Percentiles rank a stretch among this genome's conserved stretches.
These are phyloP conservation scores for Solanum hybrid DNA, from an alignment of 305 asterid genomes.

Conservation along the genomic window DNA sequence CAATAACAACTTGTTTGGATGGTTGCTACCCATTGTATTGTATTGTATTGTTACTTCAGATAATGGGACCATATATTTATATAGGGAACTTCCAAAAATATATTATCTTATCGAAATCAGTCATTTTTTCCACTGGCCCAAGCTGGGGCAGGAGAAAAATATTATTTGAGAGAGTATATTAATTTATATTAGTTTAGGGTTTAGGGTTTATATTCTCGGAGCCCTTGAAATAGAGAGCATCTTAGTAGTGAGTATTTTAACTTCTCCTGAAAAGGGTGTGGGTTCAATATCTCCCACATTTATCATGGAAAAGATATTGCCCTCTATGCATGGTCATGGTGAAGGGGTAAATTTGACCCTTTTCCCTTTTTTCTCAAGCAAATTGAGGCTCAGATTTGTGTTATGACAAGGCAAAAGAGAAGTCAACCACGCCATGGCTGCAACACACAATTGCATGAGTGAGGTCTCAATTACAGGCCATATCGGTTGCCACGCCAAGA, in stretches of 20 bases:
- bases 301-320: not conserved
- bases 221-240: not conserved
- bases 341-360: not conserved
- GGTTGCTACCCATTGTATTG: not conserved
- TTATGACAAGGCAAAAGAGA: not conserved
- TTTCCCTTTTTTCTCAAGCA: not conserved
- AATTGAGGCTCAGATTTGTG: not conserved
- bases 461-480: not conserved
- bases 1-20: not conserved
- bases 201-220: not conserved
- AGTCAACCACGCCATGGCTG: conserved; percentile 5
- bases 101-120: not conserved
- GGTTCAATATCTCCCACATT: not conserved
- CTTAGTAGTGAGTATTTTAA: not conserved
- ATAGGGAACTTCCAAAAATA: not conserved
- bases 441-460: not conserved
- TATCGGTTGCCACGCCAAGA: conserved; percentile 8
- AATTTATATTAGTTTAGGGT: no score
- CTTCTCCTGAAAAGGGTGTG: not conserved
- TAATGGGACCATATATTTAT: not conserved
- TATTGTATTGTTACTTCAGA: not conserved
- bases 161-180: no score
- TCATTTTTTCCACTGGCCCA: not conserved
- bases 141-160: not conserved
- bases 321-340: not conserved